These are phyloP conservation scores for Ustulina deusta DNA, from an alignment of 2,329 filamentous ascomycete species.

Conservation along the genomic window DNA sequence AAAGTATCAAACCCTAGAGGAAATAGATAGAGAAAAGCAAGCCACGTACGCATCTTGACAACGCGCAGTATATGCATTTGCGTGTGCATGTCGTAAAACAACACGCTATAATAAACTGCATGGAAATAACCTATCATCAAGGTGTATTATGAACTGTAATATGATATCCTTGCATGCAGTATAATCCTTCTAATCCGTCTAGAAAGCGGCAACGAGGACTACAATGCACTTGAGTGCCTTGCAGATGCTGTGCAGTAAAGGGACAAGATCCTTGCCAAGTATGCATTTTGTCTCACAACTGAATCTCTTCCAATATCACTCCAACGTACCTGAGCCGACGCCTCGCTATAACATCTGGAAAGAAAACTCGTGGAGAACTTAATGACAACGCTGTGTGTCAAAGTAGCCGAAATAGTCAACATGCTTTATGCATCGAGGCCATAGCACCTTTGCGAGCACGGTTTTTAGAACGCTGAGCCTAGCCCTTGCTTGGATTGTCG, in stretches of 20 bases:
- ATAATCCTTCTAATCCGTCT: slow-evolving; percentile 46
- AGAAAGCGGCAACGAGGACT: slow-evolving; percentile 41
- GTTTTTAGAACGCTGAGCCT: slow-evolving; percentile 81
- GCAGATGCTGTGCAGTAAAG: slow-evolving; percentile 35
- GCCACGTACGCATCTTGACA: not conserved
- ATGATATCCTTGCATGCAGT: slow-evolving; percentile 38
- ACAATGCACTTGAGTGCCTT: slow-evolving; percentile 38
- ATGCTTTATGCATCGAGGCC: slow-evolving; percentile 32
- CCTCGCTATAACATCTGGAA: slow-evolving; percentile 53
- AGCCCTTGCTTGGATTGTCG: slow-evolving; percentile 95
- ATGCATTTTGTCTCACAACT: slow-evolving; percentile 48
- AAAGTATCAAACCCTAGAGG: not conserved
- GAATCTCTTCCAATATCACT: slow-evolving; percentile 46
- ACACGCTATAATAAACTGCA: slow-evolving; percentile 21
- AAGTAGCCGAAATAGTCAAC: slow-evolving; percentile 31
- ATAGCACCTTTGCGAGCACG: slow-evolving; percentile 31
- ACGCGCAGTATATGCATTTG: slow-evolving; percentile 7
- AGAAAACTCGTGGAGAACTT: slow-evolving; percentile 42
- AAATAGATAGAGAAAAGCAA: not conserved
- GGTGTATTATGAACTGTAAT: slow-evolving; percentile 32
- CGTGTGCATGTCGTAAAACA: slow-evolving; percentile 6
- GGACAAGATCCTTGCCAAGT: slow-evolving; percentile 43
- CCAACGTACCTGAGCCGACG: slow-evolving; percentile 51
- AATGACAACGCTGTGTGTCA: slow-evolving; percentile 37
- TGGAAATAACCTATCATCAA: slow-evolving; percentile 20